phyloP scores from a whole-genome alignment of 106 monocot species.

The Acorus gramineus region DNA sequence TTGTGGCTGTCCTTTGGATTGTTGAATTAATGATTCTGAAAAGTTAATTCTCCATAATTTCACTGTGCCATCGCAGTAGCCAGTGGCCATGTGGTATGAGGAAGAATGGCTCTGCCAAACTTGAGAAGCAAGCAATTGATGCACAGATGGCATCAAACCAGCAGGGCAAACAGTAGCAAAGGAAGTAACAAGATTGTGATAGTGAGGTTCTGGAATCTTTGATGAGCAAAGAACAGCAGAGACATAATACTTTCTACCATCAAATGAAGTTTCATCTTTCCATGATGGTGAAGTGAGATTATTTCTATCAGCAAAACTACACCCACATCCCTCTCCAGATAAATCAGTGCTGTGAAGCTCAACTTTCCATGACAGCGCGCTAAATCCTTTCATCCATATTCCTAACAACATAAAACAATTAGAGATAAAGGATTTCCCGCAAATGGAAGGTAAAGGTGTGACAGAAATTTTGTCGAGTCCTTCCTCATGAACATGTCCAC shows the following conservation, averaged over 20 bases:
- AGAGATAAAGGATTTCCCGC: slow-evolving; percentile 15
- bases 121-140: slow-evolving; percentile 10
- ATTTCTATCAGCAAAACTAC: slow-evolving; percentile 14
- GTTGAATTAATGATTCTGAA: slow-evolving; percentile 4
- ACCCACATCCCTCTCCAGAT: slow-evolving; percentile 17
- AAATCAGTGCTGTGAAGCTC: slow-evolving; percentile 34
- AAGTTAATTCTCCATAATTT: slow-evolving; percentile 69
- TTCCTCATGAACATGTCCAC: slow-evolving; percentile 11
- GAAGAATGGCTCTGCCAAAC: slow-evolving; percentile 5
- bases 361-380: slow-evolving; percentile 71
- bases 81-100: slow-evolving; percentile 64
- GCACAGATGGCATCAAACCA: slow-evolving; percentile 15
- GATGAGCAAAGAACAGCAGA: slow-evolving; percentile 25
- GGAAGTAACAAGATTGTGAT: slow-evolving; percentile 30
- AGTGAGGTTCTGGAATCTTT: slow-evolving; percentile 25
- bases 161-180: slow-evolving; percentile 33
- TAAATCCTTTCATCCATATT: slow-evolving; percentile 55
- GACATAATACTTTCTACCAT: slow-evolving; percentile 27
- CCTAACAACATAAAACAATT: slow-evolving; percentile 52
- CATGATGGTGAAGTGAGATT: slow-evolving; percentile 7
- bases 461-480: slow-evolving; percentile 49
- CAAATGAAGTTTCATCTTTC: slow-evolving; percentile 18
- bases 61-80: slow-evolving; percentile 66
- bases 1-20: slow-evolving; percentile 19
- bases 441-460: slow-evolving; percentile 34